These are phyloP conservation scores for Tillandsia fasciculata DNA, from an alignment of 176 grass and related monocot species.

Conservation along the genomic window DNA sequence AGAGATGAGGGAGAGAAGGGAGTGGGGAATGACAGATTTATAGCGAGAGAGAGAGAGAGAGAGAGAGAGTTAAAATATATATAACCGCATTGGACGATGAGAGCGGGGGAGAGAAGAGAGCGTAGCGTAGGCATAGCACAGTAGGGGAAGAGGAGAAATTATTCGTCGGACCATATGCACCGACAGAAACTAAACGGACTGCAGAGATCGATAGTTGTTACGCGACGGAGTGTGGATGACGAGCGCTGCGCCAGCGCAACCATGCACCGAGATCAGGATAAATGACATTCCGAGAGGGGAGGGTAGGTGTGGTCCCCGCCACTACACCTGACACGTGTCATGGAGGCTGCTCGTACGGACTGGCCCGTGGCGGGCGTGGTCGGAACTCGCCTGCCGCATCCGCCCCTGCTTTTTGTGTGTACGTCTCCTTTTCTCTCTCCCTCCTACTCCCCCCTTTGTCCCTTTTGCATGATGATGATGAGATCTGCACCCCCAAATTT, in stretches of 20 bases:
- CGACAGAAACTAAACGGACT: too few relatives aligned
- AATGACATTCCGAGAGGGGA: not conserved
- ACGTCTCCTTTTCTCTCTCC: too few relatives aligned
- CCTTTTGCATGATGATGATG: too few relatives aligned
- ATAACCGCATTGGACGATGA: not conserved
- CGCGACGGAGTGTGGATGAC: too few relatives aligned
- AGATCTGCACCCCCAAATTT: too few relatives aligned
- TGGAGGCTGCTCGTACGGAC: not conserved
- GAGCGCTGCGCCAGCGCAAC: too few relatives aligned
- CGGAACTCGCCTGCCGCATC: not conserved
- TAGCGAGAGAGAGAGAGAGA: slow-evolving; percentile 4
- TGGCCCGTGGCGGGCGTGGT: slow-evolving; percentile 1
- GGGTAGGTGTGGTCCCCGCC: not conserved
- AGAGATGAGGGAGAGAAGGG: not conserved
- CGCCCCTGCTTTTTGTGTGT: not conserved
- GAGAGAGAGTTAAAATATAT: not conserved
- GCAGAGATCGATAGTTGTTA: too few relatives aligned
- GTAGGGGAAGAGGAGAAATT: too few relatives aligned
- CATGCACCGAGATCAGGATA: too few relatives aligned
- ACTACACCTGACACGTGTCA: slow-evolving; percentile 5
- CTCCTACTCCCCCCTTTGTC: too few relatives aligned
- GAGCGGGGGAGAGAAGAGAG: not conserved
- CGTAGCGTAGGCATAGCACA: too few relatives aligned
- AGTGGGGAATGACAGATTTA: not conserved
- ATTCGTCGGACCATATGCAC: too few relatives aligned